These are phyloP conservation scores for Bipolaris sorokiniana DNA, from an alignment of 2,329 filamentous ascomycete genomes.

Conservation along the genomic window DNA sequence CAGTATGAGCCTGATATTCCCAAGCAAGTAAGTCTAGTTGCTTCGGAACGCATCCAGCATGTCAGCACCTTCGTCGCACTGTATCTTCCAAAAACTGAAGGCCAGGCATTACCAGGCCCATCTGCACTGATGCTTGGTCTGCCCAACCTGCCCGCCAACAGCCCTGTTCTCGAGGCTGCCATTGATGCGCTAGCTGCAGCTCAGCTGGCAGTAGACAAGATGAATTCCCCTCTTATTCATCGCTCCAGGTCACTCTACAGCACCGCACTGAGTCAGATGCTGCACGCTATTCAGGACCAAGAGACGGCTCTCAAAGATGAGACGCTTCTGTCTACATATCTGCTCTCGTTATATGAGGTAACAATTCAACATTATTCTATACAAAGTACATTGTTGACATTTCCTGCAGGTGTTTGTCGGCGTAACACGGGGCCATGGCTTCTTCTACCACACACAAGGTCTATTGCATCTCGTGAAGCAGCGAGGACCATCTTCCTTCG, in stretches of 20 bases:
- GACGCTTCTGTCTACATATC: constrained; percentile 44
- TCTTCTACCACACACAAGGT: constrained; percentile 48
- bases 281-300: constrained; percentile 39
- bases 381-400: neutral
- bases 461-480: constrained; percentile 40
- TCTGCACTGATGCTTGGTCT: constrained; percentile 44
- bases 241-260: constrained; percentile 45
- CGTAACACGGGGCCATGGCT: constrained; percentile 42
- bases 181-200: constrained; percentile 45
- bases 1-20: constrained; percentile 28
- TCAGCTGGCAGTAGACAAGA: constrained; percentile 43
- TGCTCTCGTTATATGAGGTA: constrained; percentile 46
- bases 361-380: neutral
- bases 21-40: constrained; percentile 42
- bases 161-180: constrained; percentile 39
- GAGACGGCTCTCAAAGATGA: constrained; percentile 39
- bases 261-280: constrained; percentile 41
- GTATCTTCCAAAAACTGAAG: constrained; percentile 39
- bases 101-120: constrained; percentile 42
- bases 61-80: constrained; percentile 42
- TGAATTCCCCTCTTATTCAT: constrained; percentile 39
- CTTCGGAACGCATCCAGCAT: constrained; percentile 46
- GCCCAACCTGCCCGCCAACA: constrained; percentile 40
- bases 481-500: constrained; percentile 42
- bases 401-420: constrained; percentile 44